phyloP scores from a whole-genome alignment of 192 early-diverging fungal species.

The Paraglomus occultum region DNA sequence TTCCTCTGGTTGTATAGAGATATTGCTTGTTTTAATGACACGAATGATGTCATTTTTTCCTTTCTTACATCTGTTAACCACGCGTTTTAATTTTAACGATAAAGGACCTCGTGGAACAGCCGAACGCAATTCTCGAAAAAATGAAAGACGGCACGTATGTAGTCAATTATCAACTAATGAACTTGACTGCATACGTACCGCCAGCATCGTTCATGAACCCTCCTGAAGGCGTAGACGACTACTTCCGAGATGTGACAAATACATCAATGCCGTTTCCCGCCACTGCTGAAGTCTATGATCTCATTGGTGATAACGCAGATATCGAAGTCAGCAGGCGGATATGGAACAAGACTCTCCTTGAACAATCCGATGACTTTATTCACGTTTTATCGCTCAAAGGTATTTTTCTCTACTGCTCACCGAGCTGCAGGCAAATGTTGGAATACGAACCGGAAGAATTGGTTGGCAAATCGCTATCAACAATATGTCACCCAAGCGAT shows the following conservation, averaged over 20 bases:
- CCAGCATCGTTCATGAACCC: conserved; percentile 20
- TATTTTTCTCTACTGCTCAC: conserved; percentile 62
- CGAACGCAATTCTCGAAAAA: conserved; percentile 61
- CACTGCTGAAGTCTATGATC: conserved; percentile 34
- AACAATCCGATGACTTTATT: conserved; percentile 59
- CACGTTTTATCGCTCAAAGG: conserved; percentile 67
- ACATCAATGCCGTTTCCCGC: conserved; percentile 34
- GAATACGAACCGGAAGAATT: conserved; percentile 57
- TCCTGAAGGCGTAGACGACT: conserved; percentile 34
- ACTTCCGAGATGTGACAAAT: conserved; percentile 39
- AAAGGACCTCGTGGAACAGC: conserved; percentile 64
- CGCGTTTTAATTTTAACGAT: neutral
- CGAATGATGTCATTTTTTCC: neutral
- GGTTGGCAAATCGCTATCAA: conserved; percentile 54
- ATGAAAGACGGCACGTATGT: conserved; percentile 61
- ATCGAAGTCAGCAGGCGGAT: conserved; percentile 31
- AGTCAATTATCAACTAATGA: conserved; percentile 48
- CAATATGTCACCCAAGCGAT: conserved; percentile 66
- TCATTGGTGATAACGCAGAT: conserved; percentile 40
- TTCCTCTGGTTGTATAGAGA: too few relatives aligned
- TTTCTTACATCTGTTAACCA: neutral
- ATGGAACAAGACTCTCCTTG: conserved; percentile 49
- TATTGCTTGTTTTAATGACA: neutral
- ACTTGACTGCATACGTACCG: conserved; percentile 37
- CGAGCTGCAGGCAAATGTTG: conserved; percentile 41